phyloP scores from a whole-genome alignment of 2,329 filamentous ascomycete species.

The Diaporthe ilicicola region DNA sequence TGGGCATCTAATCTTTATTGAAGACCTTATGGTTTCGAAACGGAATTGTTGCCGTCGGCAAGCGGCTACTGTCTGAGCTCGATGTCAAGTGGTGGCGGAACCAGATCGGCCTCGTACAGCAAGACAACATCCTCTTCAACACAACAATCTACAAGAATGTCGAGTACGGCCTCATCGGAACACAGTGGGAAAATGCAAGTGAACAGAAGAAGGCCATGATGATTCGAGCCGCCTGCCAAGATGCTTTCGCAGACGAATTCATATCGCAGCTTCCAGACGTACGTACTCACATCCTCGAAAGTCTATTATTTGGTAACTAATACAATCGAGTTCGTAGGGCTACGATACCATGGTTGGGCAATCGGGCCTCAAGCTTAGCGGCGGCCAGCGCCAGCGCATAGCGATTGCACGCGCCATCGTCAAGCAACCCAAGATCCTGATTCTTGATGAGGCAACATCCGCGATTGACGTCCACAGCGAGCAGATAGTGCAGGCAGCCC shows the following conservation, averaged over 20 bases:
- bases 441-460: conserved; percentile 5
- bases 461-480: conserved; percentile 62
- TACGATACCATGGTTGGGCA: conserved; percentile 79
- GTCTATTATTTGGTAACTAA: background rate
- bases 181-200: conserved; percentile 48
- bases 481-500: background rate
- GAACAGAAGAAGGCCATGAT: conserved; percentile 58
- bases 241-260: conserved; percentile 76
- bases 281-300: conserved; percentile 26
- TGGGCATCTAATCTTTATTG: background rate
- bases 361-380: conserved; percentile 77
- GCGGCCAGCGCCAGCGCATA: conserved; percentile 82
- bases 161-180: conserved; percentile 56
- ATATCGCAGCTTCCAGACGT: conserved; percentile 69
- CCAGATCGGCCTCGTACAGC: conserved; percentile 53
- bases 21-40: conserved; percentile 15
- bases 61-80: conserved; percentile 48
- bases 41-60: conserved; percentile 14
- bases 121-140: conserved; percentile 55
- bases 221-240: conserved; percentile 70
- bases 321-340: conserved; percentile 50
- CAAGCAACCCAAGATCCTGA: conserved; percentile 5
- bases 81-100: conserved; percentile 68
- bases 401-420: conserved; percentile 47
- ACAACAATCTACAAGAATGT: conserved; percentile 63